phyloP scores from a whole-genome alignment of 73 alveolate species.

The Blepharisma stoltei region DNA sequence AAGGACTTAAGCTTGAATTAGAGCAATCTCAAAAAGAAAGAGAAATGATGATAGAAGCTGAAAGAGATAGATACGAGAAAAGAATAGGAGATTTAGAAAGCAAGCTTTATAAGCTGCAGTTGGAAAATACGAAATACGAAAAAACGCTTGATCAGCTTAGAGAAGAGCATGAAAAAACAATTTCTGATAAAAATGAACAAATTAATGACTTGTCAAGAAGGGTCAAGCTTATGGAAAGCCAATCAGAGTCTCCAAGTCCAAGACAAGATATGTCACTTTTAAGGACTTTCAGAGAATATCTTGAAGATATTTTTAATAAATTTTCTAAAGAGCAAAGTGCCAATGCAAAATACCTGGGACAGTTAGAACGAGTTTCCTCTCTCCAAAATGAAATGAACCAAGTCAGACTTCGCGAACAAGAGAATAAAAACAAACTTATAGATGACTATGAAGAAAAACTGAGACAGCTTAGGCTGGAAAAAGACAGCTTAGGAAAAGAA shows the following conservation, averaged over 20 bases:
- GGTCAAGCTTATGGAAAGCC: neutral
- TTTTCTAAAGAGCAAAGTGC: neutral
- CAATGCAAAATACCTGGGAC: neutral
- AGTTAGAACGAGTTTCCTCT: neutral
- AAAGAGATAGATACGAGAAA: neutral
- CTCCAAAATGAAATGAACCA: conserved; percentile 12
- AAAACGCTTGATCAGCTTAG: neutral
- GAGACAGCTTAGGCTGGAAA: neutral
- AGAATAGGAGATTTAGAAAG: neutral
- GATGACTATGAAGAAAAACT: conserved; percentile 13
- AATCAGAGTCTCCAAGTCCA: neutral
- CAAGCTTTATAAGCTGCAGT: neutral
- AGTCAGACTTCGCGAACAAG: conserved; percentile 3
- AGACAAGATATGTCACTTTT: conserved; percentile 2
- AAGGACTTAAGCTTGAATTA: conserved; percentile 5
- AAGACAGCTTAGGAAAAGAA: neutral
- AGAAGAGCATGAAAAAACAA: conserved; percentile 1
- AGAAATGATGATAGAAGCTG: conserved; percentile 20
- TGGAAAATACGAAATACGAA: neutral
- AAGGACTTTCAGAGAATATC: neutral
- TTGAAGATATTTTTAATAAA: conserved; percentile 8
- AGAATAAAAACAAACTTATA: neutral
- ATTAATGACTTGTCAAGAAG: neutral
- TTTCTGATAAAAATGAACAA: neutral
- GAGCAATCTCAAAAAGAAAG: conserved; percentile 5